Evolutionary conservation across 805 yeast genomes (phyloP).

Genomic region (Ogataea methylovora): DNA sequence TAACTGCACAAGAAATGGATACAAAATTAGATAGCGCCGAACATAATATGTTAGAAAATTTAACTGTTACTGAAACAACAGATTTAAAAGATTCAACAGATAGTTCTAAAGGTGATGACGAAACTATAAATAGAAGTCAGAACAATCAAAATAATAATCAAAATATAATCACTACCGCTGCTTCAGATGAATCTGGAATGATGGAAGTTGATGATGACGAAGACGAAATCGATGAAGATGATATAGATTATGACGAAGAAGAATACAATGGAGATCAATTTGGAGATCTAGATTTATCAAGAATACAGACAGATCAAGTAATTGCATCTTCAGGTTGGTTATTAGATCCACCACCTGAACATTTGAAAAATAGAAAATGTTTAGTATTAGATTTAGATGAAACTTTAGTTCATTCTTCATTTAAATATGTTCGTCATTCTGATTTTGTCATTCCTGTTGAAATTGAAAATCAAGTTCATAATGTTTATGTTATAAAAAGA

Average conservation of each 20-base stretch:
- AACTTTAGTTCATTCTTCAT: slow-evolving; percentile 91
- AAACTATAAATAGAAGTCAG: slow-evolving; percentile 12
- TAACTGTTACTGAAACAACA: slow-evolving; percentile 20
- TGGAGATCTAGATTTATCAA: slow-evolving; percentile 47
- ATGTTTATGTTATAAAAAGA: slow-evolving; percentile 91
- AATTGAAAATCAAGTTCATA: slow-evolving; percentile 85
- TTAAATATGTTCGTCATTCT: slow-evolving; percentile 84
- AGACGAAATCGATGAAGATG: slow-evolving; percentile 2
- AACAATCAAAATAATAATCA: background rate
- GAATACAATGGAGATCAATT: slow-evolving; percentile 14
- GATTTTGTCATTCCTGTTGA: slow-evolving; percentile 98
- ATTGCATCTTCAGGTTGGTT: slow-evolving; percentile 60
- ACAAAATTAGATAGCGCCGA: too few species aligned
- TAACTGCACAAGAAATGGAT: background rate
- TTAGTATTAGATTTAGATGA: slow-evolving; percentile 90
- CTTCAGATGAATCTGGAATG: slow-evolving; percentile 13
- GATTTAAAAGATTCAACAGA: slow-evolving; percentile 27
- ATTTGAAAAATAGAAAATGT: slow-evolving; percentile 66
- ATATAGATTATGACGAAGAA: slow-evolving; percentile 8
- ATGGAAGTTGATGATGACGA: slow-evolving; percentile 2
- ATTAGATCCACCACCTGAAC: slow-evolving; percentile 44
- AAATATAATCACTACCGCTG: slow-evolving; percentile 1
- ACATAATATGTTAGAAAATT: slow-evolving; percentile 9
- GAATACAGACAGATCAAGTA: slow-evolving; percentile 65
- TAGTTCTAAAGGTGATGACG: slow-evolving; percentile 29